These are phyloP conservation scores for Limnomonas spitsbergensis DNA, from an alignment of 139 green algal species.

Conservation along the genomic window DNA sequence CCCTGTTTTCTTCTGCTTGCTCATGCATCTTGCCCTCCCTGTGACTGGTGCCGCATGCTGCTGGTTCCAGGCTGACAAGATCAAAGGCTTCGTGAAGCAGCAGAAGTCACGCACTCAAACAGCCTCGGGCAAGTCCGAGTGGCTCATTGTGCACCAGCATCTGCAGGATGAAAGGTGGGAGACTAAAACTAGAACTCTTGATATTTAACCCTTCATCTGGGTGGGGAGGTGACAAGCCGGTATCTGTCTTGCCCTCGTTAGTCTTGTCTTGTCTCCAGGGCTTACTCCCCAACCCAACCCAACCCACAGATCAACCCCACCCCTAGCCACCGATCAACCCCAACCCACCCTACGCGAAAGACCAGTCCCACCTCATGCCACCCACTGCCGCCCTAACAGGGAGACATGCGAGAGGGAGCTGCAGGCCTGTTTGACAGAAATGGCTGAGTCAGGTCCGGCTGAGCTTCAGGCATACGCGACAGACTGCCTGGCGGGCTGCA, in stretches of 20 bases:
- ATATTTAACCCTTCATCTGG: constrained; percentile 4
- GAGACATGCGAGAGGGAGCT: constrained; percentile 3
- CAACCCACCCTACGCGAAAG: background rate
- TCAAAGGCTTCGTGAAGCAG: background rate
- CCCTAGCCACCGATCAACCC: background rate
- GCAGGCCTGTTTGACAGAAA: background rate
- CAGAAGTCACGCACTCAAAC: constrained; percentile 6
- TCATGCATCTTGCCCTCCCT: background rate
- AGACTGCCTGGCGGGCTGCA: constrained; percentile 7
- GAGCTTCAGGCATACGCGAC: background rate
- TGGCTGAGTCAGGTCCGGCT: background rate
- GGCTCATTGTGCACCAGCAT: constrained; percentile 14
- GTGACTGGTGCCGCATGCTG: too few relatives aligned
- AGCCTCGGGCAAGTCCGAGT: constrained; percentile 3
- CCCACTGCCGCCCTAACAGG: background rate
- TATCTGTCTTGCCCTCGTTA: background rate
- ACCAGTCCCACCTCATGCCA: background rate
- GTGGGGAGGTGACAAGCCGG: background rate
- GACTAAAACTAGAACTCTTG: too few relatives aligned
- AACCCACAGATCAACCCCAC: background rate
- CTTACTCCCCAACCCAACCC: background rate
- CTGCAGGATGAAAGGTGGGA: constrained; percentile 15
- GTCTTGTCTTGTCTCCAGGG: background rate
- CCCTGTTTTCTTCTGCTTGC: background rate
- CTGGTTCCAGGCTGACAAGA: constrained; percentile 16